Base-by-base conservation (phyloP, 2,329 filamentous ascomycete species). In the Penicillium sp. region DNA sequence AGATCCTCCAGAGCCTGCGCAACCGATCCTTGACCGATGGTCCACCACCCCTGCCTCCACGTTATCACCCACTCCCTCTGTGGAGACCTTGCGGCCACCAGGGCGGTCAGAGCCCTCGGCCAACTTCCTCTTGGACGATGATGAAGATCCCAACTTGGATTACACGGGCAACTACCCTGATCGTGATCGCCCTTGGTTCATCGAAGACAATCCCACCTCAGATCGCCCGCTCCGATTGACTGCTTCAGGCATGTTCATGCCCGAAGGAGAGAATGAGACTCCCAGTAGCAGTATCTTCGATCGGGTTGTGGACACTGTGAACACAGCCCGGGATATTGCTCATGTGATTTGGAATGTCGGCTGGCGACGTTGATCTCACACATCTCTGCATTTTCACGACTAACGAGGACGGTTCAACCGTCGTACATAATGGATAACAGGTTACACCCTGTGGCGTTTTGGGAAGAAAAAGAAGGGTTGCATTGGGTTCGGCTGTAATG, bases 221-320 rank as follows among this genome's bases (percentile, higher is more conserved):
- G 68, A 69, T 40, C 77, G 74, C 16, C 86, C 86, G 48, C 86
- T 95, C 79, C 85, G 87, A 58, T 82, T 91, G 62, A 95, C 90
- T 18, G 80, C 85, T 47, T 94, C 90, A 36, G 91, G 91, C 62
- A 95, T 96, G 90, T 88, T 96, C 65, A 92, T 95, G 88, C 90
- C 91, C 7, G 88, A 87, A 63, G 89, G 91, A 63, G 88, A 91
- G 63, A 85, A 85, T 56, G 89, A 91, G 60, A 73, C 76, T 7
- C 73, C 80, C 57, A 83, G 77, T 66, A 78, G 81, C 47, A 87
- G 88, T 43, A 80, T 95, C 51, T 83, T 95, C 67, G 88, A 89
- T 57, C 85, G 87, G 65, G 86, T 95, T 46, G 85, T 92, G 69
- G 89, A 95, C 74, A 93, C 89, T 6, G 81, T 86, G 56, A 86